Base-by-base conservation (phyloP, 1,284 basidiomycete species). In the Laetiporus sulphureus region DNA sequence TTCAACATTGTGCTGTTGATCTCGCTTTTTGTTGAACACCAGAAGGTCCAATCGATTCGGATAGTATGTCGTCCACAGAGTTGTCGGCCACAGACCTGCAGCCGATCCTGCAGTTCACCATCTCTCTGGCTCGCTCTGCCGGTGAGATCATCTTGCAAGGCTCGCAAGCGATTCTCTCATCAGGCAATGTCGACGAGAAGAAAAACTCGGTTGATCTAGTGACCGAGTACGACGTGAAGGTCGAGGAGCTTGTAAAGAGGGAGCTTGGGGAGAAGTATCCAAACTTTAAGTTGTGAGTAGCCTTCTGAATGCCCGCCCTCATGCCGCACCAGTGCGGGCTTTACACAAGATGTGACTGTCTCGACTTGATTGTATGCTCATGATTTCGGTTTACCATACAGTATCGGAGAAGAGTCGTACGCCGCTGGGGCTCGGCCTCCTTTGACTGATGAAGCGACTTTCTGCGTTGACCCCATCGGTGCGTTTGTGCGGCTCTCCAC, bases 201-300 rank as follows among this genome's bases (percentile, higher is more conserved):
- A 85, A 87, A 63, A 94, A 94, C 60, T 82, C 88, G 7, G 90
- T 92, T 13, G 91, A 94, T 64, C 72, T 97, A 29, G 95, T 98
- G n/a, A 98, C 95, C 0, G 89, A 97, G 66, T 96, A 91, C 56
- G 94, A 99, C 64, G 88, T 96, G 47, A 81, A 75, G 29, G 92
- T 96, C 11, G 94, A 98, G 62, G 82, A 88, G 50, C 72, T 94
- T 42, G 87, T 97, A 35, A 81, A 80, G 60, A 59, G 72, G 40
- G 75, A 81, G 59, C 80, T 97, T 47, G 65, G 68, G 24, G 62
- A 66, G 21, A 69, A 69, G 36, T 96, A 89, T 62, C 91, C 92
- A 0, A 57, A 65, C 10, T 95, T 92, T 63, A 68, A 83, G 49
- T 94, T 93, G 89, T 91, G 60, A 59, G 86, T 73, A 8, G 21